These are phyloP conservation scores for Rhynchosporium secalis DNA, from an alignment of 2,329 filamentous ascomycete genomes.

Conservation along the genomic window DNA sequence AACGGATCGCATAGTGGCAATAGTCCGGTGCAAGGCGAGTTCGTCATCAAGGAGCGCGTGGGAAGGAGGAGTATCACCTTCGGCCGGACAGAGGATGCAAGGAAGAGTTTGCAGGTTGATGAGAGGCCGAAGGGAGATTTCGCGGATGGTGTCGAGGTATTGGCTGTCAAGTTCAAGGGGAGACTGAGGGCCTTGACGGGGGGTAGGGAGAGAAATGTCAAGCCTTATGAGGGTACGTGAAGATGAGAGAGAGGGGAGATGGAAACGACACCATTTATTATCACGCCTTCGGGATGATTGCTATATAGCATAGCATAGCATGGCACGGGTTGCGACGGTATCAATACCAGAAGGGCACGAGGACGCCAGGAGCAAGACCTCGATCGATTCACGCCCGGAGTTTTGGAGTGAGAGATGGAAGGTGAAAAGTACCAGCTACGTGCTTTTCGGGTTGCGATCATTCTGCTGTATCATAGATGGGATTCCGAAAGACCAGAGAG, in stretches of 20 bases:
- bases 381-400: neutral
- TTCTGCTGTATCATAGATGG: conserved; percentile 9
- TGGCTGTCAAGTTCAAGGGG: conserved; percentile 29
- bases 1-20: neutral
- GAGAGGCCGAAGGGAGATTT: conserved; percentile 18
- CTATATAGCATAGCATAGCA: neutral
- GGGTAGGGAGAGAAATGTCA: conserved; percentile 23
- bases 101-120: conserved; percentile 21
- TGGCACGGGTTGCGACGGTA: conserved; percentile 1
- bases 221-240: conserved; percentile 32
- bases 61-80: conserved; percentile 26
- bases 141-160: conserved; percentile 16
- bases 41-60: conserved; percentile 16
- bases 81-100: conserved; percentile 13
- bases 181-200: conserved; percentile 31
- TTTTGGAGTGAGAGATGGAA: neutral
- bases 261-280: neutral
- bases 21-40: conserved; percentile 4
- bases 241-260: neutral
- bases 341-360: conserved; percentile 3
- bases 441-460: conserved; percentile 11
- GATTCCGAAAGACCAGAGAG: neutral
- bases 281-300: neutral
- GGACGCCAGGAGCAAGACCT: neutral
- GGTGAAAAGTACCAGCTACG: conserved; percentile 2